phyloP scores from a whole-genome alignment of 345 rosid species.

The Alliaria petiolata region DNA sequence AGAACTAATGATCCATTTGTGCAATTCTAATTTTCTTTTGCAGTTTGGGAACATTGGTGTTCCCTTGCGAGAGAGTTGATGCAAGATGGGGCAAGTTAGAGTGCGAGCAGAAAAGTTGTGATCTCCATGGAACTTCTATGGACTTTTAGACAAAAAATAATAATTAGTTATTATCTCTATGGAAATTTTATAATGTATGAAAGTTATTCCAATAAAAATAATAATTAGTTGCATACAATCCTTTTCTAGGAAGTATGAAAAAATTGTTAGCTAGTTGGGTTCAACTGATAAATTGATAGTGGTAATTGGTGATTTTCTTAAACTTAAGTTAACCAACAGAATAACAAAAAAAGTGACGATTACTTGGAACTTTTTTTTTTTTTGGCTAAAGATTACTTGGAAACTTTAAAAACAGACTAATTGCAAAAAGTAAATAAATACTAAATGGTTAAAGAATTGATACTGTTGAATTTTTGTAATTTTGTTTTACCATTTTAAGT shows the following conservation, averaged over 20 bases:
- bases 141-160: slow-evolving; percentile 30
- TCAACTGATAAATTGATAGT: background rate
- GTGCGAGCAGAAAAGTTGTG: slow-evolving; percentile 79
- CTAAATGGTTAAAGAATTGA: background rate
- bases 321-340: too few relatives aligned
- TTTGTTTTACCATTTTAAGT: too few relatives aligned
- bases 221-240: background rate
- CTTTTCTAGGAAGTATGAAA: background rate
- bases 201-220: background rate
- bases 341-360: too few relatives aligned
- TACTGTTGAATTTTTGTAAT: background rate
- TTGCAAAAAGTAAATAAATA: background rate
- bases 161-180: too few relatives aligned
- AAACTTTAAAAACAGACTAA: background rate
- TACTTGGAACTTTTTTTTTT: too few relatives aligned
- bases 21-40: background rate
- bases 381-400: too few relatives aligned
- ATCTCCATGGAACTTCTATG: slow-evolving; percentile 58
- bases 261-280: background rate
- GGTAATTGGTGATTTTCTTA: background rate
- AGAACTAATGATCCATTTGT: background rate
- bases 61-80: slow-evolving; percentile 86
- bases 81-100: slow-evolving; percentile 99
- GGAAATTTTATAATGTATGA: too few relatives aligned
- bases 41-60: slow-evolving; percentile 69